phyloP scores from a whole-genome alignment of 768 basidiomycete species.

The Ramaria sp. region DNA sequence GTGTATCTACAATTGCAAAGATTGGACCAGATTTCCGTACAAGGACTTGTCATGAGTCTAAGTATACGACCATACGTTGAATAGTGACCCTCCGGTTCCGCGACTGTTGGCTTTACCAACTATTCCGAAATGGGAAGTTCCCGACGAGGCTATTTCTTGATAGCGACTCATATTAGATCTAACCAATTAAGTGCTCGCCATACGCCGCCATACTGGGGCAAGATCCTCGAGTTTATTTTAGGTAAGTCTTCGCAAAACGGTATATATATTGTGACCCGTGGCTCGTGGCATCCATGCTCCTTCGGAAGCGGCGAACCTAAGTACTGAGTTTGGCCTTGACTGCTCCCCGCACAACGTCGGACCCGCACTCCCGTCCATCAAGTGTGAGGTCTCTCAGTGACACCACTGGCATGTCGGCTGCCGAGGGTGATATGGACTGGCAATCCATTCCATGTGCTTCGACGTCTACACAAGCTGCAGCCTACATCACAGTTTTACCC shows the following conservation, averaged over 20 bases:
- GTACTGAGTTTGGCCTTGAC: slow-evolving; percentile 1
- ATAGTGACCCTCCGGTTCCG: neutral
- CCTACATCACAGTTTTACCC: neutral
- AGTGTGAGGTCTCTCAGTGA: slow-evolving; percentile 1
- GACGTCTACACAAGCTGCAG: neutral
- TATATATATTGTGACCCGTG: slow-evolving; percentile 2
- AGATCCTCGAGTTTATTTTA: neutral
- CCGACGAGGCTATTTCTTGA: neutral
- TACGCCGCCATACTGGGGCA: neutral
- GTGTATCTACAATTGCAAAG: too few species aligned
- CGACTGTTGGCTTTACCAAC: neutral
- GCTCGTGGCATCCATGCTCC: slow-evolving; percentile 10
- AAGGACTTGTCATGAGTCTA: too few species aligned
- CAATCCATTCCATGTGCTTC: neutral
- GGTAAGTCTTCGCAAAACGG: neutral
- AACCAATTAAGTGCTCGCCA: neutral
- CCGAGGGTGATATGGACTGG: slow-evolving; percentile 8
- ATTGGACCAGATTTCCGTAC: too few species aligned
- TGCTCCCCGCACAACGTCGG: neutral
- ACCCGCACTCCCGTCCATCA: neutral
- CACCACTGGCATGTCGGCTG: slow-evolving; percentile 4
- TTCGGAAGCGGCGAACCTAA: neutral
- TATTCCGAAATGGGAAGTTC: neutral
- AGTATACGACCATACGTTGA: neutral
- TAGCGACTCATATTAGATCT: neutral